Evolutionary conservation across 495 filamentous ascomycete species (phyloP), one percentile per base, ranked within the genome.

Genomic region (Daldinia loculata): DNA sequence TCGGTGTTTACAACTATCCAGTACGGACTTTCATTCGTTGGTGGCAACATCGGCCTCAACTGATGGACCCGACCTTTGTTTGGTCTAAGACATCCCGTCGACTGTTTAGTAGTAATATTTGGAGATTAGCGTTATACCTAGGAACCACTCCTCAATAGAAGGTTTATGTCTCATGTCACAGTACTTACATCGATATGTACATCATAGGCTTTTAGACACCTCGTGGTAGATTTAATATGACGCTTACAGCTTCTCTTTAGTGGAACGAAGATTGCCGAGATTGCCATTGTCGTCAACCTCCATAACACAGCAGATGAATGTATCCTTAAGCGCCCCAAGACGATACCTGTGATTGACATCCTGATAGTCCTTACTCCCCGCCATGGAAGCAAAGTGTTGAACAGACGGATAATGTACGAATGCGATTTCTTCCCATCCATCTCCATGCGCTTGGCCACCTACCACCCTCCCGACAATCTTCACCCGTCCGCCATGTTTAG

Each of bases 381-480:
- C 71, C 89, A 90, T 91, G 74, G 88, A 86, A 62, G 83, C 85
- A 72, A 91, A 91, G 76, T 91, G 89, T 48, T 70, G 60, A 39
- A 90, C 82, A 50, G 82, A 87, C 8, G 89, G 89, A 77, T 91
- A 91, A 80, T 91, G 88, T 72, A 89, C 89, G 52, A 90, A 77
- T 6, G 89, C 88, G 82, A 82, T 88, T 84, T 78, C 77, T 2
- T 78, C 75, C 75, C 77, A 77, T 27, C 65, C 38, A 64, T 79
- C 58, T 71, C 41, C 51, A 14, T 79, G 77, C 34, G 80, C 78
- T 30, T 75, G 71, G 56, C 69, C 56, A 17, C 19, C 53, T 6
- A 53, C 69, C 51, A 90, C 86, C 51, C 79, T 86, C 1, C 89
- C 89, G 0, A 90, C 88, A 43, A 91, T 75, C 79, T 91, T 91